Conservation (phyloP, 2,329 filamentous ascomycete species). For the Fusarium oligoseptatum region DNA sequence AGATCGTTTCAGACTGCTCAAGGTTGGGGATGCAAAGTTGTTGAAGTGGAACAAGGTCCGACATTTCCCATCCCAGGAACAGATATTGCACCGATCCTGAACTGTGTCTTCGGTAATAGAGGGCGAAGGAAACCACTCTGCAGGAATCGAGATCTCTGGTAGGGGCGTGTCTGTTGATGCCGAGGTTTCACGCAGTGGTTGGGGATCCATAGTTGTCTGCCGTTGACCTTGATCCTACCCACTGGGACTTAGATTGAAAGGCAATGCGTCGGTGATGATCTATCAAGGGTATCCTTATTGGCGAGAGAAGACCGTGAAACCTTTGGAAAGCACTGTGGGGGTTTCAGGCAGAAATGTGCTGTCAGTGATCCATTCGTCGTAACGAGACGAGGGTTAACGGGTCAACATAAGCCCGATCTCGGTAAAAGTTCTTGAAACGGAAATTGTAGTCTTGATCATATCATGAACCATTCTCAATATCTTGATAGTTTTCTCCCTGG, state of each 20-base stretch:
- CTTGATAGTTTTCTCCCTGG: too few species aligned
- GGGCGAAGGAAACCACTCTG: not conserved
- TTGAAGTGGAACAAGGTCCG: not conserved
- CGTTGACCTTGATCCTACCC: not conserved
- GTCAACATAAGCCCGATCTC: too few species aligned
- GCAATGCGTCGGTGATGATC: too few species aligned
- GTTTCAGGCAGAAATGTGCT: too few species aligned
- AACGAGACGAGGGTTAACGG: too few species aligned
- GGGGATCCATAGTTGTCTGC: not conserved
- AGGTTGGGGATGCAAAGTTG: not conserved
- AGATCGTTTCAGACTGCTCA: not conserved
- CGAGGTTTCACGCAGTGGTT: not conserved
- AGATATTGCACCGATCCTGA: not conserved
- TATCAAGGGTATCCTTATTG: too few species aligned
- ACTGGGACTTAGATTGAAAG: not conserved
- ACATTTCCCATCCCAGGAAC: not conserved
- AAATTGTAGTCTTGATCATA: too few species aligned
- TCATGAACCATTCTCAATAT: too few species aligned
- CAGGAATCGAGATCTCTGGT: not conserved
- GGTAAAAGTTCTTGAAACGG: too few species aligned
- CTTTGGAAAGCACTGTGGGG: too few species aligned
- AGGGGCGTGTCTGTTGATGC: not conserved
- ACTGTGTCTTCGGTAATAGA: not conserved
- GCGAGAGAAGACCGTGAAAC: too few species aligned
- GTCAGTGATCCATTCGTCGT: too few species aligned